phyloP scores from a whole-genome alignment of 2,329 filamentous ascomycete genomes.

The Sclerotinia glacialis region DNA sequence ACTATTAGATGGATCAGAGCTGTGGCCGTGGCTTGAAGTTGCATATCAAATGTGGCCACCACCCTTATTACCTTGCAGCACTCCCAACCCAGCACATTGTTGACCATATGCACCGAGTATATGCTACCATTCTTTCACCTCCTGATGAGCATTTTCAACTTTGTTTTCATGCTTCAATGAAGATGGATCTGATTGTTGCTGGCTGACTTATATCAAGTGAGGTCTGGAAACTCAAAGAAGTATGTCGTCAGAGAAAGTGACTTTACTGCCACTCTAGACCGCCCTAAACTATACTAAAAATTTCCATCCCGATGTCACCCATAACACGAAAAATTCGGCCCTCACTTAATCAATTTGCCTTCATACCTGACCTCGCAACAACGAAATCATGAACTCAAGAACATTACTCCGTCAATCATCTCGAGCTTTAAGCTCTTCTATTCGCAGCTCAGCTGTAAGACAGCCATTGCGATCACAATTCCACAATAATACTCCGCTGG shows the following conservation, averaged over 20 bases:
- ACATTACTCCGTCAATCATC: slow-evolving; percentile 47
- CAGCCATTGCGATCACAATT: slow-evolving; percentile 26
- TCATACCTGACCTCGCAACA: slow-evolving; percentile 20
- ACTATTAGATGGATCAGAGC: background rate
- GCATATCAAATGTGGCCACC: background rate
- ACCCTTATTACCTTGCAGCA: background rate
- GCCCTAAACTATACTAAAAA: slow-evolving; percentile 21
- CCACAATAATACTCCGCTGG: slow-evolving; percentile 23
- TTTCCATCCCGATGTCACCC: slow-evolving; percentile 19
- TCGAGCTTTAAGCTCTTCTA: slow-evolving; percentile 43
- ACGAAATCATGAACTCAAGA: slow-evolving; percentile 49
- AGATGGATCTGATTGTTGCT: background rate
- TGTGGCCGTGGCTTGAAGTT: background rate
- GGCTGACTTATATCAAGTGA: background rate
- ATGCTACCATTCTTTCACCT: background rate
- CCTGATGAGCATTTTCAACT: background rate
- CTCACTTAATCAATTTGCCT: slow-evolving; percentile 10
- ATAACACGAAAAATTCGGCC: slow-evolving; percentile 24
- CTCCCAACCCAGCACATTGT: too few species aligned
- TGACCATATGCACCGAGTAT: background rate
- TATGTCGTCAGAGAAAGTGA: background rate
- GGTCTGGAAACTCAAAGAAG: background rate
- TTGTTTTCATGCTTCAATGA: background rate
- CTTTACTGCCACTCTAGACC: slow-evolving; percentile 11
- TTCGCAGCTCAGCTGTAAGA: slow-evolving; percentile 30